Conservation (phyloP, 805 yeast species). For the Wickerhamomyces bisporus region DNA sequence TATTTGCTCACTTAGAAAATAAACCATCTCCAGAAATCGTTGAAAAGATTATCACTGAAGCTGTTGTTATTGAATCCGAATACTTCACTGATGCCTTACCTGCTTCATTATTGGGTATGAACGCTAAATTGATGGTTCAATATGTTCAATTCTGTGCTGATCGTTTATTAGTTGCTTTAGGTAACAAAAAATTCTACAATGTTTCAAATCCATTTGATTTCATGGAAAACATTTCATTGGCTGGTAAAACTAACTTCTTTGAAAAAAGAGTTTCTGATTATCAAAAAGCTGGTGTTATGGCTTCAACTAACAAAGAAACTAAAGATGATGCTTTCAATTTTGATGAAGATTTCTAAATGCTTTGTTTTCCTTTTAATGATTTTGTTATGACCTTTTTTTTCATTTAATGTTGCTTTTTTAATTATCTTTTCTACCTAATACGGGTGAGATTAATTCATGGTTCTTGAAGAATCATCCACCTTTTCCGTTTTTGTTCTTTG, state of each 20-base stretch:
- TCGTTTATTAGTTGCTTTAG: conserved; percentile 85
- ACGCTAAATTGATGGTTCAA: conserved; percentile 89
- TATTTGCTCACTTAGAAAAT: conserved; percentile 88
- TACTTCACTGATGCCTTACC: conserved; percentile 95
- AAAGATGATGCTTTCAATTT: conserved; percentile 64
- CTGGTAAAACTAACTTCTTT: conserved; percentile 98
- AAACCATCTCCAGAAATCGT: conserved; percentile 80
- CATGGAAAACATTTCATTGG: conserved; percentile 97
- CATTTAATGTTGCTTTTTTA: not conserved
- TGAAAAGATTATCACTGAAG: conserved; percentile 86
- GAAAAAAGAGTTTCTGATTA: conserved; percentile 98
- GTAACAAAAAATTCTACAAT: conserved; percentile 84
- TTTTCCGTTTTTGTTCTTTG: not conserved
- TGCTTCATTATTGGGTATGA: conserved; percentile 91
- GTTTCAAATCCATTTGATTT: conserved; percentile 94
- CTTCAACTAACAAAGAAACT: conserved; percentile 48
- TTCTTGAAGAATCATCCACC: not conserved
- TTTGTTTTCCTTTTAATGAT: conserved; percentile 1
- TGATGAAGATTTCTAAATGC: conserved; percentile 83
- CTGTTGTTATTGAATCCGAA: conserved; percentile 90
- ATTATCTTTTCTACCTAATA: not conserved
- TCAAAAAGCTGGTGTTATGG: conserved; percentile 99
- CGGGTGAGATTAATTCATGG: not conserved
- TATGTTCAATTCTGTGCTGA: conserved; percentile 98
- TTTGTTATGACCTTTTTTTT: conserved; percentile 3